Percentiles rank a stretch among this genome's conserved stretches.
These are phyloP conservation scores for Scheffersomyces parashehatae DNA, from an alignment of 1,139 yeast genomes.

Conservation along the genomic window DNA sequence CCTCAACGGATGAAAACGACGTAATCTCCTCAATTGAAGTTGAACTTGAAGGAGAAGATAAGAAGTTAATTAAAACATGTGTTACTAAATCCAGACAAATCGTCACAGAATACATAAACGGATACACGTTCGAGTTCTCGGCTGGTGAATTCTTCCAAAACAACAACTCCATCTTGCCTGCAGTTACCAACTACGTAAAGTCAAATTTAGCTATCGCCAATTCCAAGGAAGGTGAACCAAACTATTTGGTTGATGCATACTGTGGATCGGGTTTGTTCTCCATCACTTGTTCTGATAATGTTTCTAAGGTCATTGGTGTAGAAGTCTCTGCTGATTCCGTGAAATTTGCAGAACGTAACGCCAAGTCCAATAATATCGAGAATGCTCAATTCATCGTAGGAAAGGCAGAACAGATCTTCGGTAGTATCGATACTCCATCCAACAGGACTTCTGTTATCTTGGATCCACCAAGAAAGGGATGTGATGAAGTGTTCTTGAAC, in stretches of 20 bases:
- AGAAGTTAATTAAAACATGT: slow-evolving; percentile 45
- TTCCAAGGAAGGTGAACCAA: slow-evolving; percentile 37
- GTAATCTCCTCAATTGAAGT: slow-evolving; percentile 26
- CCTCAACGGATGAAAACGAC: slow-evolving; percentile 42
- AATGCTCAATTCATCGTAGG: slow-evolving; percentile 89
- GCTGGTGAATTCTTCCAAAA: slow-evolving; percentile 97
- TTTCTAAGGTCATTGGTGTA: slow-evolving; percentile 85
- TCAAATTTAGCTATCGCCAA: slow-evolving; percentile 57
- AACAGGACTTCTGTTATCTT: slow-evolving; percentile 82
- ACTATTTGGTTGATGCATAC: slow-evolving; percentile 88
- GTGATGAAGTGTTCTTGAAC: slow-evolving; percentile 82
- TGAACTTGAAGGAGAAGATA: slow-evolving; percentile 20
- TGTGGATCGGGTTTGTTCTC: slow-evolving; percentile 97
- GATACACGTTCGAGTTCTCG: slow-evolving; percentile 76
- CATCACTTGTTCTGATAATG: slow-evolving; percentile 78
- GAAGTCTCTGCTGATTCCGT: slow-evolving; percentile 93
- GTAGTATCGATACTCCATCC: slow-evolving; percentile 67
- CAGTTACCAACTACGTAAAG: slow-evolving; percentile 77
- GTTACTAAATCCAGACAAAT: slow-evolving; percentile 75
- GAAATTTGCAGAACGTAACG: slow-evolving; percentile 81
- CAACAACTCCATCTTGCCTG: slow-evolving; percentile 86
- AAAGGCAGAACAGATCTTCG: slow-evolving; percentile 87
- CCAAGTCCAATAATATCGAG: slow-evolving; percentile 66
- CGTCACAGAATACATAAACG: slow-evolving; percentile 76
- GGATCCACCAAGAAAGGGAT: slow-evolving; percentile 97